Percentiles rank a stretch among this genome's conserved stretches.
Evolutionary conservation across 768 basidiomycete species (phyloP).

Genomic region (Leccinellum rugosiceps): DNA sequence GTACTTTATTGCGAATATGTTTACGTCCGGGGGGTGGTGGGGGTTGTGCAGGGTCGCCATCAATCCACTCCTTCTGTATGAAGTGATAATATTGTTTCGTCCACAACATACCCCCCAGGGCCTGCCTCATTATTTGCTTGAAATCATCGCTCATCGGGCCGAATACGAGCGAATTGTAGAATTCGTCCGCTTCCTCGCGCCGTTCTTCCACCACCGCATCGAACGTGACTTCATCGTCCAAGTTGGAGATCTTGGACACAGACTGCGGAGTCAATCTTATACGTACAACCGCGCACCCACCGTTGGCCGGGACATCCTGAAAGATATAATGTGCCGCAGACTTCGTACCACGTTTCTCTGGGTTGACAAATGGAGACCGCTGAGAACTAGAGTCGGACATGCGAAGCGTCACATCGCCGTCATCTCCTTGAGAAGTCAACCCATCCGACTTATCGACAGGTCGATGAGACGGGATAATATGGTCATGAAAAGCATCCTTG

Average conservation of each 20-base stretch:
- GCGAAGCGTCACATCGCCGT: not conserved
- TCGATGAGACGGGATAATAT: slow-evolving; percentile 86
- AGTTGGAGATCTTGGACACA: slow-evolving; percentile 69
- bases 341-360: slow-evolving; percentile 86
- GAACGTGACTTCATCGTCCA: slow-evolving; percentile 86
- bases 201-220: slow-evolving; percentile 89
- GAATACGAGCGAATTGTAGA: slow-evolving; percentile 76
- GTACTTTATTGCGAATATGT: slow-evolving; percentile 74
- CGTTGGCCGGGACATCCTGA: slow-evolving; percentile 79
- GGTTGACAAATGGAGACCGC: slow-evolving; percentile 64
- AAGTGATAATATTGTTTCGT: slow-evolving; percentile 97
- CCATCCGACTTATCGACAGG: slow-evolving; percentile 42
- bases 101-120: slow-evolving; percentile 96
- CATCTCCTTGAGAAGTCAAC: not conserved
- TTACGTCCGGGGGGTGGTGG: slow-evolving; percentile 90
- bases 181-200: slow-evolving; percentile 92
- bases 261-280: slow-evolving; percentile 83
- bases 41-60: slow-evolving; percentile 94
- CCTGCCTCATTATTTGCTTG: slow-evolving; percentile 95
- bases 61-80: slow-evolving; percentile 94
- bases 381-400: not conserved
- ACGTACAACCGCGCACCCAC: slow-evolving; percentile 93
- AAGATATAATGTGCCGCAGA: slow-evolving; percentile 91
- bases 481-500: slow-evolving; percentile 98
- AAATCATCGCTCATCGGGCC: slow-evolving; percentile 91